Base-by-base conservation (phyloP, 1,284 basidiomycete species). In the Tilletia setariae region DNA sequence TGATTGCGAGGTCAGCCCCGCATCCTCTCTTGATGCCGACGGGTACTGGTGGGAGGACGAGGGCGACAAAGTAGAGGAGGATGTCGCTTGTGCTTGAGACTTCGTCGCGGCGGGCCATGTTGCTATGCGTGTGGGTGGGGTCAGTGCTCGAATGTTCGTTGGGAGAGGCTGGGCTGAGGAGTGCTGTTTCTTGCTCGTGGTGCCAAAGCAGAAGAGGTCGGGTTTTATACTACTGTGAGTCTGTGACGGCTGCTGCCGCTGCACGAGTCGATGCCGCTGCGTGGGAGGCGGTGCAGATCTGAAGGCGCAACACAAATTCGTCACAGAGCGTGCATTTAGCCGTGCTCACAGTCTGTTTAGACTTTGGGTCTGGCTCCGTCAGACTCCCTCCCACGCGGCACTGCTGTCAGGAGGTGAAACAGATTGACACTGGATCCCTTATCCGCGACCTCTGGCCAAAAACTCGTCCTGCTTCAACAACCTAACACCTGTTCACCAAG, bases 11-110 rank as follows among this genome's bases (percentile, higher is more conserved):
- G 42, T 69, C 68, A 6, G 67, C 59, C 30, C 43, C 43, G 44
- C 70, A 71, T 2, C 32, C 63, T 13, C 56, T 25, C n/a, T 61
- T 61, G 66, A 66, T 65, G 64, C 63, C 62, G 8, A 71, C 70
- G 25, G 68, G 42, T 2, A 65, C 70, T 4, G 68, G 68, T 1
- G 70, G 68, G 16, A 71, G 40, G 64, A 71, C 67, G 56, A 71
- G 62, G 25, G 70, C 70, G 16, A 71, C 59, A 49, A 71, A 67
- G 47, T 71, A 71, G 25, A 71, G 70, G 65, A 71, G 62, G 25
- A 71, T 44, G 61, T 71, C 70, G 32, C 30, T 62, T 49, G 65
- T 44, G 21, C 30, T 67, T 25, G 46, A 56, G 44, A 30, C 32
- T 35, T n/a, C 51, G 25, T 49, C 46, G 19, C 21, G 16, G 51